These are phyloP conservation scores for Fusarium euwallaceae DNA, from an alignment of 2,329 filamentous ascomycete species.

Conservation along the genomic window DNA sequence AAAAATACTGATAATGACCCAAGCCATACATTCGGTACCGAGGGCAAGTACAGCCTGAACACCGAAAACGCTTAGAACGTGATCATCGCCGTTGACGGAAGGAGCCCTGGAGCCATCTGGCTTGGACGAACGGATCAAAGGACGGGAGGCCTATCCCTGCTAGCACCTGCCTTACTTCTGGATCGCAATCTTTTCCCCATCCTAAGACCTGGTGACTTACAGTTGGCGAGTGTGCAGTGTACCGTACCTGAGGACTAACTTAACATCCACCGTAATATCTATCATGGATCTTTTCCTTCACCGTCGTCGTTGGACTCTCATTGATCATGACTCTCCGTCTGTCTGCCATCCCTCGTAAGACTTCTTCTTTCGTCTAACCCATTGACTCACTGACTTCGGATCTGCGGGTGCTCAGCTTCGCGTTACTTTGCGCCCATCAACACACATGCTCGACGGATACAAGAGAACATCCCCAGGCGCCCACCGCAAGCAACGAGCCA, in stretches of 20 bases:
- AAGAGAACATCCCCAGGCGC: constrained; percentile 37
- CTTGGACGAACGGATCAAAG: constrained; percentile 25
- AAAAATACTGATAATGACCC: neutral
- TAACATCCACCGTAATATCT: neutral
- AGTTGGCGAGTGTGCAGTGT: neutral
- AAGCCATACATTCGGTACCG: neutral
- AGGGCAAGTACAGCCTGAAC: neutral
- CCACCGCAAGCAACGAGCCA: constrained; percentile 30
- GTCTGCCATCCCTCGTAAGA: neutral
- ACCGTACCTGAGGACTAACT: neutral
- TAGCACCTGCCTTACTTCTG: constrained; percentile 30
- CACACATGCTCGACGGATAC: constrained; percentile 25
- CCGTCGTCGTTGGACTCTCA: neutral
- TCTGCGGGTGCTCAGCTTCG: constrained; percentile 23
- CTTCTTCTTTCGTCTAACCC: neutral
- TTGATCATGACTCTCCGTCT: neutral
- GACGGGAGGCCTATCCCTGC: constrained; percentile 26
- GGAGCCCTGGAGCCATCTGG: constrained; percentile 6
- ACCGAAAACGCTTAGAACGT: neutral
- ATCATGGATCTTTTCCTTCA: neutral
- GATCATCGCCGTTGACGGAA: constrained; percentile 20
- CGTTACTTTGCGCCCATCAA: constrained; percentile 35
- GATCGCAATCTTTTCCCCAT: constrained; percentile 29
- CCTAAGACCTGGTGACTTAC: constrained; percentile 1
- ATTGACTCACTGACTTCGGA: neutral